Percentiles rank a stretch among this genome's conserved stretches.
These are phyloP conservation scores for Cyanidioschyzon merolae DNA, from an alignment of 23 red algal species.

Conservation along the genomic window DNA sequence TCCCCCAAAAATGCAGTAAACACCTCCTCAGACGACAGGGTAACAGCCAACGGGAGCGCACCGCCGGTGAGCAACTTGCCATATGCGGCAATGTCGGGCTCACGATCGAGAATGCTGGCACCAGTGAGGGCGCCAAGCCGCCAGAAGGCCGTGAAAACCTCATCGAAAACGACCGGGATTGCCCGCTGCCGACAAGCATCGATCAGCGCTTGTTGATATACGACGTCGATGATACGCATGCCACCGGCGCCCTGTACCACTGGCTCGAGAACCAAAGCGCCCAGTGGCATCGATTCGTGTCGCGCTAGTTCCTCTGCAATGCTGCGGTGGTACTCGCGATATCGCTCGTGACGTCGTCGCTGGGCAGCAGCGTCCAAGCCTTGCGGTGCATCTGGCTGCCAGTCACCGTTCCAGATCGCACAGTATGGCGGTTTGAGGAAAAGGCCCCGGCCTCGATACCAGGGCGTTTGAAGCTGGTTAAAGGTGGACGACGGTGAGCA, in stretches of 20 bases:
- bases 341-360: background rate
- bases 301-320: conserved; percentile 30
- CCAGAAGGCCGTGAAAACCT: conserved; percentile 90
- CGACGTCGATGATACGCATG: conserved; percentile 80
- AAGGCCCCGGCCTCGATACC: conserved; percentile 63
- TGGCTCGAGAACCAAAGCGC: conserved; percentile 78
- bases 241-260: conserved; percentile 86
- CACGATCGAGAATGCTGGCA: conserved; percentile 25
- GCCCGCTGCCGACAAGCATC: conserved; percentile 42
- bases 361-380: background rate
- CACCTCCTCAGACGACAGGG: conserved; percentile 60
- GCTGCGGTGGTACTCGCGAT: conserved; percentile 18
- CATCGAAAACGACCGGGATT: conserved; percentile 82
- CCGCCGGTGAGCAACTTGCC: conserved; percentile 90
- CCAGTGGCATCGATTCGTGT: background rate
- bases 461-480: conserved; percentile 74
- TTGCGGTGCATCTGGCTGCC: conserved; percentile 31
- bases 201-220: conserved; percentile 57
- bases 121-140: conserved; percentile 53
- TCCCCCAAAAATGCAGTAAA: conserved; percentile 58
- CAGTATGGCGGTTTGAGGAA: conserved; percentile 53
- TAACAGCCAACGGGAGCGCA: conserved; percentile 58
- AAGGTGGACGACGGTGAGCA: conserved; percentile 57
- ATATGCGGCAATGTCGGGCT: conserved; percentile 80
- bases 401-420: conserved; percentile 34